Conservation (phyloP, 805 yeast species). For the Saccharomycopsis sp. region DNA sequence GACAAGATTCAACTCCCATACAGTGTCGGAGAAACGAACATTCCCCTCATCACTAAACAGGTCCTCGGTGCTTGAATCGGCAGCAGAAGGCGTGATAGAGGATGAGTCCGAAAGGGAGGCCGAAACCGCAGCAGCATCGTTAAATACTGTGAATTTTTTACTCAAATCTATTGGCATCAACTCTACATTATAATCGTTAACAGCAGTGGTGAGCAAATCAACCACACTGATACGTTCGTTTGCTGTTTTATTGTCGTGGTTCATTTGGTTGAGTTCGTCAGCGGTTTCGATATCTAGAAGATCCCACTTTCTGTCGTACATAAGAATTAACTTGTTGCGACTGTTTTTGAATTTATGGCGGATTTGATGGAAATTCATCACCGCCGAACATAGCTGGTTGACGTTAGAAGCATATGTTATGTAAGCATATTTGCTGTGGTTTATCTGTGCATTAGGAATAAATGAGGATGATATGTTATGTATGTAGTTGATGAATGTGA, state of each 20-base stretch:
- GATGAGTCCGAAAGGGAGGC: background rate
- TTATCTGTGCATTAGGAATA: background rate
- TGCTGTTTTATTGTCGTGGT: background rate
- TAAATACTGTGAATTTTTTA: background rate
- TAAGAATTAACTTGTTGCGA: background rate
- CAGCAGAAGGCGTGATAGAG: background rate
- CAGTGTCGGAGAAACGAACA: background rate
- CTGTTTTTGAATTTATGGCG: background rate
- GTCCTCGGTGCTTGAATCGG: too few species aligned
- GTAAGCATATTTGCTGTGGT: constrained; percentile 1
- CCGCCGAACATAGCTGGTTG: constrained; percentile 2
- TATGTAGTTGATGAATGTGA: background rate
- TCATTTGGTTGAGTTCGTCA: constrained; percentile 5
- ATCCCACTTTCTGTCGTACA: constrained; percentile 6
- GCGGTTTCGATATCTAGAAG: background rate
- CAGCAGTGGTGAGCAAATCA: constrained; percentile 1
- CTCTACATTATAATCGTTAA: background rate
- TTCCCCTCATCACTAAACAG: background rate
- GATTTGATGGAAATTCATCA: constrained; percentile 3
- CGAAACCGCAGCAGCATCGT: background rate
- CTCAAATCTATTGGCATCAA: constrained; percentile 1
- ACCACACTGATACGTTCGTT: constrained; percentile 1
- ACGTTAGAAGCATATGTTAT: constrained; percentile 4
- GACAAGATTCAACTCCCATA: background rate
- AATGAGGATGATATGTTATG: background rate